A percentile compares a stretch with the other conserved stretches of the same genome.
Evolutionary conservation across 345 rosid genomes (phyloP).

Genomic region (Viola odorata): DNA sequence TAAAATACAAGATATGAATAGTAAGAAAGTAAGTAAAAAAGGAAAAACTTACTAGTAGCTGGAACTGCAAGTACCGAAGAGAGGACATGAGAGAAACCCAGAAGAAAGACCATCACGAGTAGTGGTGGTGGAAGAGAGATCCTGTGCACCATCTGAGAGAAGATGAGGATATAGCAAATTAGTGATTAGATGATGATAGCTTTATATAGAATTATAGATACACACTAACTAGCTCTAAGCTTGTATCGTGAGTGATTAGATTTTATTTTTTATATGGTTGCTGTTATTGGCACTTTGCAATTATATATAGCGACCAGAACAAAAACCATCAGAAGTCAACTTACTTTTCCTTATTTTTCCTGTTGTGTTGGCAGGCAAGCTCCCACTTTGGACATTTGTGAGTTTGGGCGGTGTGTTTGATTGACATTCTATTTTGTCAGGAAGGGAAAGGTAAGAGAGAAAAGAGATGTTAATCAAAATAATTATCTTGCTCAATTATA

Average conservation of each 20-base stretch:
- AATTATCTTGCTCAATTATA: neutral
- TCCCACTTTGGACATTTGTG: constrained; percentile 10
- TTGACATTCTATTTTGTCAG: constrained; percentile 29
- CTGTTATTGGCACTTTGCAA: too few relatives aligned
- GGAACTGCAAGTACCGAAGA: constrained; percentile 21
- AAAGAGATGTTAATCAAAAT: neutral
- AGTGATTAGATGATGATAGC: too few relatives aligned
- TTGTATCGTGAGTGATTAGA: too few relatives aligned
- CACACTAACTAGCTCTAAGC: too few relatives aligned
- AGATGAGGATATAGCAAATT: too few relatives aligned
- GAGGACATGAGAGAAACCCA: constrained; percentile 19
- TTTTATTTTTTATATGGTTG: too few relatives aligned
- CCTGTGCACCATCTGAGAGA: constrained; percentile 14
- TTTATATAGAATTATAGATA: too few relatives aligned
- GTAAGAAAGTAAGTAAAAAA: too few relatives aligned
- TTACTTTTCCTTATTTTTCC: too few relatives aligned
- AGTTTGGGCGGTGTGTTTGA: constrained; percentile 41
- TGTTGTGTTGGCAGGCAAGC: too few relatives aligned
- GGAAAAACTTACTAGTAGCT: constrained; percentile 25
- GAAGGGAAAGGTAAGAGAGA: constrained; percentile 5
- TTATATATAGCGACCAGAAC: too few relatives aligned
- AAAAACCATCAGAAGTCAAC: too few relatives aligned
- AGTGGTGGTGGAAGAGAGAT: neutral
- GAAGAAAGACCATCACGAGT: constrained; percentile 7
- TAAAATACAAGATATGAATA: neutral